phyloP scores from a whole-genome alignment of 768 basidiomycete genomes.

The Leccinum incarnatum region DNA sequence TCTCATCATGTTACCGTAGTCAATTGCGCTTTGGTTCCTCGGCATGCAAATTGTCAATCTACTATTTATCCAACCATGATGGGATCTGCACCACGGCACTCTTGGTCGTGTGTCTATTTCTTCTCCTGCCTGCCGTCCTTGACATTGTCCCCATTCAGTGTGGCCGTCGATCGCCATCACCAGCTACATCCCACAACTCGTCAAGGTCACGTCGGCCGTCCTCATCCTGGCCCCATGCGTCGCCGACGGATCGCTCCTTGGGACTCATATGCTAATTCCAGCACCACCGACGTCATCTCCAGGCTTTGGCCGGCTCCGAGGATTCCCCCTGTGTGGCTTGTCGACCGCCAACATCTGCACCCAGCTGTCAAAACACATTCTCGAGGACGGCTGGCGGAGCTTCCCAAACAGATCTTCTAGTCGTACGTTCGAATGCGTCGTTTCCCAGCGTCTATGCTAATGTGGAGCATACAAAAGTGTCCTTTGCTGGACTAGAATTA shows the following conservation, averaged over 20 bases:
- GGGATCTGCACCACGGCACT: slow-evolving; percentile 81
- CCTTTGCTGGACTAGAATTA: slow-evolving; percentile 92
- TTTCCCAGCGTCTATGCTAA: not conserved
- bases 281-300: too few relatives aligned
- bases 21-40: slow-evolving; percentile 46
- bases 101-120: slow-evolving; percentile 25
- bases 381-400: too few relatives aligned
- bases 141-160: slow-evolving; percentile 39
- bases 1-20: slow-evolving; percentile 7
- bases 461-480: slow-evolving; percentile 45
- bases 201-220: slow-evolving; percentile 77
- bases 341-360: too few relatives aligned
- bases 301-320: too few relatives aligned
- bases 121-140: not conserved
- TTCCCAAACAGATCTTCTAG: too few relatives aligned
- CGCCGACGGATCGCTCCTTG: too few relatives aligned
- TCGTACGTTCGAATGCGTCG: slow-evolving; percentile 42
- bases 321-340: too few relatives aligned
- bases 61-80: slow-evolving; percentile 73
- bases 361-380: too few relatives aligned
- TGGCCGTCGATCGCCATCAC: slow-evolving; percentile 70
- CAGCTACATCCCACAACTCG: slow-evolving; percentile 74
- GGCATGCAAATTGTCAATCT: slow-evolving; percentile 51
- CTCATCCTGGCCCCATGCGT: too few relatives aligned
- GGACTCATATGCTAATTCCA: too few relatives aligned